Conservation (phyloP, 2,329 filamentous ascomycete species). For the Apiospora malaysiana region DNA sequence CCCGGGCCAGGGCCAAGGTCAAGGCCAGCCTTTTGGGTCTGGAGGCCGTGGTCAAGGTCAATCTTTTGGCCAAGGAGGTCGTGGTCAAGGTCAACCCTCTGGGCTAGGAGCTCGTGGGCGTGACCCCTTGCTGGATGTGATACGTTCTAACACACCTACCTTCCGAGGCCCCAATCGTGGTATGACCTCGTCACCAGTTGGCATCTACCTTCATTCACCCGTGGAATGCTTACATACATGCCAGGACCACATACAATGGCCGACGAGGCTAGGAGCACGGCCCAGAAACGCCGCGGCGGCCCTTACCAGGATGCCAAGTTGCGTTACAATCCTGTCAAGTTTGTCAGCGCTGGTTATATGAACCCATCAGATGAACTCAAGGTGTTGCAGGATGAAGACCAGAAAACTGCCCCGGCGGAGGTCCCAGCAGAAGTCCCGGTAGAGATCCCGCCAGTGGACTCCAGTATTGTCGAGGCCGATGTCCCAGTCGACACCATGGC, state of each 20-base stretch:
- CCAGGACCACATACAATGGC: conserved; percentile 47
- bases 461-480: not conserved
- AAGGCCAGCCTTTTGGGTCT: not conserved
- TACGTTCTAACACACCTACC: conserved; percentile 1
- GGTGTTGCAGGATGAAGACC: conserved; percentile 23
- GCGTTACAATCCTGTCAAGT: conserved; percentile 55
- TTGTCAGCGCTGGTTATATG: conserved; percentile 59
- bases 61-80: not conserved
- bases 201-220: not conserved
- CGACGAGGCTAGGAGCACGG: conserved; percentile 58
- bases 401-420: conserved; percentile 22
- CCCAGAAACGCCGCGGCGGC: conserved; percentile 48
- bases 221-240: not conserved
- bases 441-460: not conserved
- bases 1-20: not conserved
- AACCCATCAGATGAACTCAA: conserved; percentile 54
- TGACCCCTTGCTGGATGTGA: conserved; percentile 6
- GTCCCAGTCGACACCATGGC: not conserved
- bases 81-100: not conserved
- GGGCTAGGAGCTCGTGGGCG: not conserved
- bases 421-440: conserved; percentile 3
- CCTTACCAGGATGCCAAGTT: conserved; percentile 49
- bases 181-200: not conserved
- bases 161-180: conserved; percentile 15
- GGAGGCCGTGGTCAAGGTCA: conserved; percentile 1